Percentiles rank a stretch among this genome's conserved stretches.
These are phyloP conservation scores for Penicillium sp. DNA, from an alignment of 2,329 filamentous ascomycete genomes.

Conservation along the genomic window DNA sequence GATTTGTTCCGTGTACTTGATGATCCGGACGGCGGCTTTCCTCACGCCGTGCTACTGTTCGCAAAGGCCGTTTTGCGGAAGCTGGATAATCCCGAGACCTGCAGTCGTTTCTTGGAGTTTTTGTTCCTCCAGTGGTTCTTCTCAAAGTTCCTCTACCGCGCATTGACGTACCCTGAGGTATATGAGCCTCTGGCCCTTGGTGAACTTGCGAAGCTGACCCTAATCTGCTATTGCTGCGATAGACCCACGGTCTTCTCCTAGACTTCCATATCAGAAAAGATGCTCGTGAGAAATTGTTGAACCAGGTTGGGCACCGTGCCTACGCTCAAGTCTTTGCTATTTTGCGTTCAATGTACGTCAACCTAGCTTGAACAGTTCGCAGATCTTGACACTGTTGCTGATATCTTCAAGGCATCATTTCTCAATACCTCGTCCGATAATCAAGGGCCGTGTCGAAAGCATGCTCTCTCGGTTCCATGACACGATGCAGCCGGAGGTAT, in stretches of 20 bases:
- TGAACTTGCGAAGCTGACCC: constrained; percentile 18
- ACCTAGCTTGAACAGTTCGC: constrained; percentile 39
- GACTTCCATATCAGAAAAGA: constrained; percentile 92
- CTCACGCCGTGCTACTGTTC: constrained; percentile 78
- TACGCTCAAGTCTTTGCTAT: constrained; percentile 77
- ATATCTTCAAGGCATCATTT: constrained; percentile 33
- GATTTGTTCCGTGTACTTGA: constrained; percentile 83
- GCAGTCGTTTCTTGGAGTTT: constrained; percentile 74
- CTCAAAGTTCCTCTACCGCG: constrained; percentile 76
- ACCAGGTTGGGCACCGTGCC: constrained; percentile 74
- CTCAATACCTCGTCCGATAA: constrained; percentile 33
- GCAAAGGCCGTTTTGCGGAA: constrained; percentile 79
- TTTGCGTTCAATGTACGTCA: constrained; percentile 63
- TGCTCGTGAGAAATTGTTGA: constrained; percentile 71
- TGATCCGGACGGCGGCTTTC: constrained; percentile 82
- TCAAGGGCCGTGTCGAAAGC: constrained; percentile 37
- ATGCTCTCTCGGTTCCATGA: constrained; percentile 36
- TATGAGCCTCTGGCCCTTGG: constrained; percentile 31
- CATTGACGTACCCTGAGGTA: constrained; percentile 86
- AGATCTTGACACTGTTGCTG: not conserved
- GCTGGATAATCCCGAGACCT: constrained; percentile 65
- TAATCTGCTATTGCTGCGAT: constrained; percentile 26
- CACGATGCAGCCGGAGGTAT: constrained; percentile 1
- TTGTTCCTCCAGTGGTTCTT: constrained; percentile 92
- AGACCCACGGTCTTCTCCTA: constrained; percentile 65